Evolutionary conservation across 2,329 filamentous ascomycete species (phyloP).

Genomic region (Apiospora phragmitis): DNA sequence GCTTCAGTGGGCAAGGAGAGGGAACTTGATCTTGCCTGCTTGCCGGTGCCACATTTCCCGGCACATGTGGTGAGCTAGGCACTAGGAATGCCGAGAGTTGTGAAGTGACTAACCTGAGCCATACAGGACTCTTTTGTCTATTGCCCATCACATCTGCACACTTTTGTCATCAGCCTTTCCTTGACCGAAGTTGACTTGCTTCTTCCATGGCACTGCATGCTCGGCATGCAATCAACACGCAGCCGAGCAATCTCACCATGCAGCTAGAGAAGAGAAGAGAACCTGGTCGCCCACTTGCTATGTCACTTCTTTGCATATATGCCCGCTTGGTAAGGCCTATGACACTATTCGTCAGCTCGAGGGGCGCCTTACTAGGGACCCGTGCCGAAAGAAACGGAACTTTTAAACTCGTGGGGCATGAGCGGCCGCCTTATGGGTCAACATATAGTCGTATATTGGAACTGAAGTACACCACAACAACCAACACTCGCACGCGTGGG

Average conservation of each 20-base stretch:
- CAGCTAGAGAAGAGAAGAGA: constrained; percentile 1
- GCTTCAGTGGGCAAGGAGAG: not conserved
- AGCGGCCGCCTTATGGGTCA: not conserved
- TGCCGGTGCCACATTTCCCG: not conserved
- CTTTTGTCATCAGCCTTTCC: not conserved
- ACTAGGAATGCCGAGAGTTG: not conserved
- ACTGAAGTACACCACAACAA: not conserved
- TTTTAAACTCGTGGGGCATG: not conserved
- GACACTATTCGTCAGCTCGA: not conserved
- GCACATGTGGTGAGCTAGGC: not conserved
- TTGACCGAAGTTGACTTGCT: not conserved
- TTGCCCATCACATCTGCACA: not conserved
- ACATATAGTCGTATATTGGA: not conserved
- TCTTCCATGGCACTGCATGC: not conserved
- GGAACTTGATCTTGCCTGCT: not conserved
- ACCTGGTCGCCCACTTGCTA: not conserved
- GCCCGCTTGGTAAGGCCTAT: not conserved
- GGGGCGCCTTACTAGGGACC: not conserved
- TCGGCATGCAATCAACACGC: not conserved
- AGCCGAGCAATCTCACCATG: not conserved
- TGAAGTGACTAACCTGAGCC: not conserved
- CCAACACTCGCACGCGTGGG: not conserved
- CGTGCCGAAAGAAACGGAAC: not conserved
- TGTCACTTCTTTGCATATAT: not conserved
- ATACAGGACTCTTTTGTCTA: not conserved